Conservation (phyloP, 2,329 filamentous ascomycete genomes). For the Neofusicoccum umdonicola region DNA sequence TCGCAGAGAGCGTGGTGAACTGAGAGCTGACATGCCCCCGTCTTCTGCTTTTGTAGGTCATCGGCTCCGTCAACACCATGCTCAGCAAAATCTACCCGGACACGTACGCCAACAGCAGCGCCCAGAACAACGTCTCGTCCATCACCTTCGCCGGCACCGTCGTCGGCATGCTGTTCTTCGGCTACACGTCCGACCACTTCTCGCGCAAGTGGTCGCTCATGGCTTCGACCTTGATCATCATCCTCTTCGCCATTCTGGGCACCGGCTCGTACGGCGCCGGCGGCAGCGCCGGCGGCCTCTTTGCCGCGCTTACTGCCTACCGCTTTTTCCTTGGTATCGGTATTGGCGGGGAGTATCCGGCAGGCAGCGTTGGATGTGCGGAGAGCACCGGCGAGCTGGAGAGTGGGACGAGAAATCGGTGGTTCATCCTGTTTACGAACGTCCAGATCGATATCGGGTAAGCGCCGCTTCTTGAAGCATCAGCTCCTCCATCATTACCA, state of each 20-base stretch:
- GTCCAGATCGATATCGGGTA: constrained; percentile 75
- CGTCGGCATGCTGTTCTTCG: constrained; percentile 76
- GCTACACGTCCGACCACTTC: constrained; percentile 60
- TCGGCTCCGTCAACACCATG: constrained; percentile 81
- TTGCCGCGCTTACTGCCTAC: constrained; percentile 77
- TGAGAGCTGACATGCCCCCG: too few species aligned
- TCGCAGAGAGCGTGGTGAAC: too few species aligned
- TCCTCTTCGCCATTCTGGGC: constrained; percentile 78
- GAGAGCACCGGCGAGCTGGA: constrained; percentile 84
- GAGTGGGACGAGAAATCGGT: constrained; percentile 75
- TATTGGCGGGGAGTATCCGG: constrained; percentile 81
- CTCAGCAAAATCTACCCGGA: constrained; percentile 66
- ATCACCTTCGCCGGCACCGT: constrained; percentile 88
- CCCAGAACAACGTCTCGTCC: constrained; percentile 71
- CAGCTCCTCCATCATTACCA: too few species aligned
- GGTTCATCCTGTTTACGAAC: constrained; percentile 82
- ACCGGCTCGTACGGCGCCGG: constrained; percentile 74
- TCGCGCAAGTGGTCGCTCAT: constrained; percentile 77
- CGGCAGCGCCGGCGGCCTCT: constrained; percentile 67
- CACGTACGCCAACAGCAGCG: constrained; percentile 66
- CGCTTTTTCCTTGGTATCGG: constrained; percentile 72
- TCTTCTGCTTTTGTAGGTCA: constrained; percentile 56
- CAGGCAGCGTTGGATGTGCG: constrained; percentile 78
- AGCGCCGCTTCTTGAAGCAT: neutral
- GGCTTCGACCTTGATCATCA: constrained; percentile 76